Evolutionary conservation across 768 basidiomycete species (phyloP).

Genomic region (Termitomyces sp.): DNA sequence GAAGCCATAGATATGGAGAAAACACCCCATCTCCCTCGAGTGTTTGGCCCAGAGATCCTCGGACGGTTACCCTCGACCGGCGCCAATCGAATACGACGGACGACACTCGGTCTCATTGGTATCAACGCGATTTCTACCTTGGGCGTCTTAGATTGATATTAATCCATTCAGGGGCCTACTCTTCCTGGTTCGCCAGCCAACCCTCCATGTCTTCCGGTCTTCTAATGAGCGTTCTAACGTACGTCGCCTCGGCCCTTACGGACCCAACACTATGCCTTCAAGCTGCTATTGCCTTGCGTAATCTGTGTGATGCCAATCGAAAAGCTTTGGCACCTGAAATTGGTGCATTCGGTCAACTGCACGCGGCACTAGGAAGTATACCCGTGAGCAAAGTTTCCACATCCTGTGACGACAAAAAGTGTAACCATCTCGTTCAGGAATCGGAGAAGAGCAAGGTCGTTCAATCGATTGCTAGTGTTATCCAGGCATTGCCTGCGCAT

Average conservation of each 20-base stretch:
- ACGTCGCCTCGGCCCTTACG: constrained; percentile 66
- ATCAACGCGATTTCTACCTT: constrained; percentile 14
- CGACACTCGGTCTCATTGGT: constrained; percentile 76
- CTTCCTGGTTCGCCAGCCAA: constrained; percentile 74
- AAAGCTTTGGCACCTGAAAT: constrained; percentile 82
- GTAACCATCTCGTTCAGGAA: constrained; percentile 40
- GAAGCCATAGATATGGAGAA: constrained; percentile 71
- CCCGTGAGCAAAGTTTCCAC: neutral
- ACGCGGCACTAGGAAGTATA: constrained; percentile 56
- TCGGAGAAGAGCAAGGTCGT: constrained; percentile 88
- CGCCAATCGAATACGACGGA: constrained; percentile 64
- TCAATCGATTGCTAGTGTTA: constrained; percentile 90
- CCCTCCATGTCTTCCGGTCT: constrained; percentile 32
- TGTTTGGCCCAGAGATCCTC: constrained; percentile 75
- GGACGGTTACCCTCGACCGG: constrained; percentile 64
- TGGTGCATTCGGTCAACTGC: constrained; percentile 77
- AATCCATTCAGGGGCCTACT: constrained; percentile 53
- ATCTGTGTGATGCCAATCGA: constrained; percentile 88
- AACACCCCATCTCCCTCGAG: constrained; percentile 47
- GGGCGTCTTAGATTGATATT: neutral
- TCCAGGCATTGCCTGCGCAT: constrained; percentile 80
- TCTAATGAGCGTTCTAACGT: constrained; percentile 62
- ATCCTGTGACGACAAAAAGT: neutral
- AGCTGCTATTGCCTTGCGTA: constrained; percentile 80
- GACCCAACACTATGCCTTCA: constrained; percentile 62